These are phyloP conservation scores for Colletotrichum tamarilloi DNA, from an alignment of 2,329 filamentous ascomycete genomes.

Conservation along the genomic window DNA sequence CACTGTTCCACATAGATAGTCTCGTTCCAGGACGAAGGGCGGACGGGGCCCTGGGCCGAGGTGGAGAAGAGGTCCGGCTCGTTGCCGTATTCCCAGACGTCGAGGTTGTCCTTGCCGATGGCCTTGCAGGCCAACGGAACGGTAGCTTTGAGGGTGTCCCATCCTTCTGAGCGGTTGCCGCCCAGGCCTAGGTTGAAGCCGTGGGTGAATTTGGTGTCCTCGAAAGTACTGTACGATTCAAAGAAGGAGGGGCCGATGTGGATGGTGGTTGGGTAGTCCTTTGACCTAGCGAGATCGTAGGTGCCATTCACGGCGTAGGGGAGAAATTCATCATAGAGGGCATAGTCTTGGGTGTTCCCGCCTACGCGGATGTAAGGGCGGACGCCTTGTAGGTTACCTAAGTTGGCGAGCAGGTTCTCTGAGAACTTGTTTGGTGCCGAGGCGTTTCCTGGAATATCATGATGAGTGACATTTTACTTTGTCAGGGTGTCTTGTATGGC, in stretches of 20 bases:
- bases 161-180: conserved; percentile 61
- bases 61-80: conserved; percentile 70
- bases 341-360: conserved; percentile 76
- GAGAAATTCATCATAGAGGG: conserved; percentile 67
- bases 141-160: conserved; percentile 63
- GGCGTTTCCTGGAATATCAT: conserved; percentile 54
- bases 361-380: conserved; percentile 72
- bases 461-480: not conserved
- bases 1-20: conserved; percentile 67
- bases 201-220: conserved; percentile 66
- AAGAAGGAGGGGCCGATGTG: conserved; percentile 71
- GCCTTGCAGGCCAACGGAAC: conserved; percentile 68
- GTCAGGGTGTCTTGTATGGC: not conserved
- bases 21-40: conserved; percentile 66
- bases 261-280: conserved; percentile 70
- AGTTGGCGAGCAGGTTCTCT: conserved; percentile 67
- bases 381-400: conserved; percentile 63
- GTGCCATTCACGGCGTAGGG: conserved; percentile 63
- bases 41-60: conserved; percentile 60
- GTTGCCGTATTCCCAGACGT: conserved; percentile 73
- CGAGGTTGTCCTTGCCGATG: conserved; percentile 60
- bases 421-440: conserved; percentile 69
- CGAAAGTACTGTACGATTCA: conserved; percentile 70
- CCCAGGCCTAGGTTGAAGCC: conserved; percentile 70
- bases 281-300: conserved; percentile 58